Percentiles rank a stretch among this genome's conserved stretches.
Evolutionary conservation across 2,329 filamentous ascomycete species (phyloP).

Genomic region (Exophiala sp.): DNA sequence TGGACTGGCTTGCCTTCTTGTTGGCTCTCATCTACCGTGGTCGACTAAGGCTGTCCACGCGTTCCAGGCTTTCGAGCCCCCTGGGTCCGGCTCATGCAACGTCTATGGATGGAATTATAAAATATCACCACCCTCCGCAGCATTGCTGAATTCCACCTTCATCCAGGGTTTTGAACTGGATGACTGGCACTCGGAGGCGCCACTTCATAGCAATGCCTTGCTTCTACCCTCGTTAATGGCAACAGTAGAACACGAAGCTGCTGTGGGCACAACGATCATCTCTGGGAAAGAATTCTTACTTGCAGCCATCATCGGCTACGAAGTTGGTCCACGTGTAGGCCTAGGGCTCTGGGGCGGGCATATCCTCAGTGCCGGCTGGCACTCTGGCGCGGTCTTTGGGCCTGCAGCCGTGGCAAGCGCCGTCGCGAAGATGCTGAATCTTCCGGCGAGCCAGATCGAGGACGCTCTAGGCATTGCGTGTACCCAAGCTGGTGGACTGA

Average conservation of each 20-base stretch:
- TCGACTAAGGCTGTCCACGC: slow-evolving; percentile 37
- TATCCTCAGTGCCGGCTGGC: slow-evolving; percentile 41
- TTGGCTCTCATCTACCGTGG: slow-evolving; percentile 42
- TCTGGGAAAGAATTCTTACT: slow-evolving; percentile 35
- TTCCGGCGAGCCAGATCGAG: slow-evolving; percentile 31
- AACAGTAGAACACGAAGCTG: slow-evolving; percentile 17
- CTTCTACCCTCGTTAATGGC: slow-evolving; percentile 43
- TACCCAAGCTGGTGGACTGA: slow-evolving; percentile 37
- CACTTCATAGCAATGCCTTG: slow-evolving; percentile 39
- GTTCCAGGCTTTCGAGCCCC: slow-evolving; percentile 33
- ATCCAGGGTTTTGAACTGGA: slow-evolving; percentile 47
- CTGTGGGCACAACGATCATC: not conserved
- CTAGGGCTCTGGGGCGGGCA: slow-evolving; percentile 38
- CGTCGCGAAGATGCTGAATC: slow-evolving; percentile 32
- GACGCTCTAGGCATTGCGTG: slow-evolving; percentile 39
- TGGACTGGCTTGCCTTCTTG: slow-evolving; percentile 40
- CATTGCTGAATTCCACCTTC: slow-evolving; percentile 43
- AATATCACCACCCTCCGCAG: slow-evolving; percentile 39
- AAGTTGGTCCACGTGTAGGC: slow-evolving; percentile 40
- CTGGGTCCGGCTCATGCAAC: slow-evolving; percentile 27
- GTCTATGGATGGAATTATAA: slow-evolving; percentile 29
- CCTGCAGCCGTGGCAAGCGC: slow-evolving; percentile 24
- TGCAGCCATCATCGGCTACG: slow-evolving; percentile 39
- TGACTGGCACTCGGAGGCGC: slow-evolving; percentile 43
- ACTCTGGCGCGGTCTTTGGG: slow-evolving; percentile 41